Evolutionary conservation across 495 filamentous ascomycete species (phyloP), one percentile per base, ranked within the genome.

Genomic region (Collariella sp.): DNA sequence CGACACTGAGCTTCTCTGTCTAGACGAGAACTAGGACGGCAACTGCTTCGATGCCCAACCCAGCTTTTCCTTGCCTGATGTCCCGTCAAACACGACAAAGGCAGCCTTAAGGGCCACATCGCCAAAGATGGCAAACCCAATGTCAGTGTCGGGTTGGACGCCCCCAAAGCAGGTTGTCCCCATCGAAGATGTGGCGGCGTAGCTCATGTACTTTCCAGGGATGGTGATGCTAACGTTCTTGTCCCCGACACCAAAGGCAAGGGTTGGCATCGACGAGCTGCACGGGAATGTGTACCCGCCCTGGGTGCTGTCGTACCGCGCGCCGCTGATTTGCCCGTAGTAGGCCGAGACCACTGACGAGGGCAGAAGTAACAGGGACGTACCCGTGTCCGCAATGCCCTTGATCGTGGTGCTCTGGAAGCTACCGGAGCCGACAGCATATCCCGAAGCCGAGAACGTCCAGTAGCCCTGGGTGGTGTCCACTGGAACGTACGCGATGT

Each of bases 101-200:
- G 87, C 82, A 55, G 79, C 78, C 76, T 91, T 90, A 56, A 93
- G 77, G 62, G 87, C 87, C 43, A 89, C 76, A 55, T 90, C 87
- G 38, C 87, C 87, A 49, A 84, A 83, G 67, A 93, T 88, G 52
- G 76, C 76, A 63, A 87, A 80, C 20, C 75, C 79, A 23, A 87
- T 73, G 46, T 81, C 81, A 13, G 70, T 67, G 68, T 83, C 80
- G 49, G 66, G 67, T 70, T 87, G 84, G 54, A 88, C 75, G 18
- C 80, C 79, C 48, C 85, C 85, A 61, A 74, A 82, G 70, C 85
- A 88, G 50, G 62, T 75, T 31, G 1, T 33, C 22, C 47, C 50
- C 40, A 56, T 64, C 51, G 71, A 60, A 23, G 31, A 46, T 2
- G 67, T 63, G 23, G 71, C 67, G 0, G 71, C 74, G 60, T 80